Percentiles rank a stretch among this genome's conserved stretches.
Evolutionary conservation across 1,284 basidiomycete genomes (phyloP).

Genomic region (Peniophora sp.): DNA sequence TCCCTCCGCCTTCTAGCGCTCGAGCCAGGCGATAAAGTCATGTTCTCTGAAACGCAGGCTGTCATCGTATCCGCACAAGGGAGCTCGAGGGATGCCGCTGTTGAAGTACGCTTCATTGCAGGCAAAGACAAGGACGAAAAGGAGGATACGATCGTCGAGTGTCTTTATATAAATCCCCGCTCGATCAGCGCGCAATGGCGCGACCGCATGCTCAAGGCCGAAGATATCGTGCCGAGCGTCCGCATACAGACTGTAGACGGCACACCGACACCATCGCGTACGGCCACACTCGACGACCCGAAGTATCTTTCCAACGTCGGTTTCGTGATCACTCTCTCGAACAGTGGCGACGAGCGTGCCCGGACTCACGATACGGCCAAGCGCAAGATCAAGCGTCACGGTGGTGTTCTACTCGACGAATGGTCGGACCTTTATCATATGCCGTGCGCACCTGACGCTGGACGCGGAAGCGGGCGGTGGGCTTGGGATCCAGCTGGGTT

Average conservation of each 20-base stretch:
- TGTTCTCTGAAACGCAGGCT: conserved; percentile 20
- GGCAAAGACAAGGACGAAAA: conserved; percentile 16
- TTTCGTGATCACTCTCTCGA: conserved; percentile 27
- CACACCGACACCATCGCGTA: conserved; percentile 39
- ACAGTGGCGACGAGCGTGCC: conserved; percentile 12
- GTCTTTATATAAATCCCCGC: conserved; percentile 39
- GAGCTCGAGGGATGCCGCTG: neutral
- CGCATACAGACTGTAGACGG: conserved; percentile 20
- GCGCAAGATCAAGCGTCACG: conserved; percentile 39
- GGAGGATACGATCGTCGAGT: conserved; percentile 13
- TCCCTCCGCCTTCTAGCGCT: conserved; percentile 48
- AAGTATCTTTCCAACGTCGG: conserved; percentile 35
- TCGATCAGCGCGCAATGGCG: conserved; percentile 45
- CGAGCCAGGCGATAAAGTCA: conserved; percentile 47
- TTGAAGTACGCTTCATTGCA: neutral
- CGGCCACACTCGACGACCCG: conserved; percentile 20
- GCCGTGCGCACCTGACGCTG: conserved; percentile 32
- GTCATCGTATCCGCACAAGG: neutral
- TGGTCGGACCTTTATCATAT: conserved; percentile 62
- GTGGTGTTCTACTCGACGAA: conserved; percentile 57
- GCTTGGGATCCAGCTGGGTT: conserved; percentile 38
- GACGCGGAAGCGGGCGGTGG: conserved; percentile 39
- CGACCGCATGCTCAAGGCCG: conserved; percentile 34
- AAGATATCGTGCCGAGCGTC: conserved; percentile 33
- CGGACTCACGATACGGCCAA: conserved; percentile 27